phyloP scores from a whole-genome alignment of 352 stramenopile species.

The Phytopythium boreale region DNA sequence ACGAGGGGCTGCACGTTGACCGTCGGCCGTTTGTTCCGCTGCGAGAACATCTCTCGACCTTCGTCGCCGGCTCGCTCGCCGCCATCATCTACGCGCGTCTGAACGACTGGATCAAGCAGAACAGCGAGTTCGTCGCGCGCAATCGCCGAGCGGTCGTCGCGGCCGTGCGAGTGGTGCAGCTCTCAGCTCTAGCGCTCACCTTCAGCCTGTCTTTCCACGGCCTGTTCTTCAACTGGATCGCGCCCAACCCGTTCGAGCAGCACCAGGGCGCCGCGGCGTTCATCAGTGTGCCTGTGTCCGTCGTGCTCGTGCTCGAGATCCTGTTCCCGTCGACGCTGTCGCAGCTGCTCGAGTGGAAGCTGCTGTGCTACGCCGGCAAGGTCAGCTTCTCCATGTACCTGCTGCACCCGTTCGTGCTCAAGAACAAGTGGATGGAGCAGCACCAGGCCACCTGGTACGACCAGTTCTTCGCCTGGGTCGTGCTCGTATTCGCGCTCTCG shows the following conservation, averaged over 20 bases:
- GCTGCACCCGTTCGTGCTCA: conserved; percentile 38
- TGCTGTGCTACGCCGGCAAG: conserved; percentile 39
- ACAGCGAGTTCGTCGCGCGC: conserved; percentile 25
- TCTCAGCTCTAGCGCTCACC: conserved; percentile 16
- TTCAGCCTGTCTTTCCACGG: conserved; percentile 33
- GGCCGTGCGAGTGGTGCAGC: conserved; percentile 21
- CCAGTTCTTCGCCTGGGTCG: conserved; percentile 28
- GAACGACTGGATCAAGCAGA: conserved; percentile 22
- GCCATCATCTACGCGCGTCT: conserved; percentile 32
- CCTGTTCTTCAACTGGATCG: conserved; percentile 39
- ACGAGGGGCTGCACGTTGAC: conserved; percentile 24
- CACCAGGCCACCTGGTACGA: conserved; percentile 30
- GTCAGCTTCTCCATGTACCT: conserved; percentile 51
- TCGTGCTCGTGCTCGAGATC: conserved; percentile 37
- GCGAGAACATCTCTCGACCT: conserved; percentile 28
- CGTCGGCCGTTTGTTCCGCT: conserved; percentile 19
- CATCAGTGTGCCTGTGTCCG: conserved; percentile 22
- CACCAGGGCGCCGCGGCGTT: conserved; percentile 29
- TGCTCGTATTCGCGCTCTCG: conserved; percentile 23
- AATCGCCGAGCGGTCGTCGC: conserved; percentile 12
- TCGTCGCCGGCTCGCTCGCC: conserved; percentile 37
- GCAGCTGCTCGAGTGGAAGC: conserved; percentile 33
- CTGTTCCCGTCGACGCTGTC: conserved; percentile 30
- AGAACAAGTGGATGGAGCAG: conserved; percentile 19
- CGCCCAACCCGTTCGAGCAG: conserved; percentile 13